These are phyloP conservation scores for Kwoniella heveanensis DNA, from an alignment of 768 basidiomycete species.

Conservation along the genomic window DNA sequence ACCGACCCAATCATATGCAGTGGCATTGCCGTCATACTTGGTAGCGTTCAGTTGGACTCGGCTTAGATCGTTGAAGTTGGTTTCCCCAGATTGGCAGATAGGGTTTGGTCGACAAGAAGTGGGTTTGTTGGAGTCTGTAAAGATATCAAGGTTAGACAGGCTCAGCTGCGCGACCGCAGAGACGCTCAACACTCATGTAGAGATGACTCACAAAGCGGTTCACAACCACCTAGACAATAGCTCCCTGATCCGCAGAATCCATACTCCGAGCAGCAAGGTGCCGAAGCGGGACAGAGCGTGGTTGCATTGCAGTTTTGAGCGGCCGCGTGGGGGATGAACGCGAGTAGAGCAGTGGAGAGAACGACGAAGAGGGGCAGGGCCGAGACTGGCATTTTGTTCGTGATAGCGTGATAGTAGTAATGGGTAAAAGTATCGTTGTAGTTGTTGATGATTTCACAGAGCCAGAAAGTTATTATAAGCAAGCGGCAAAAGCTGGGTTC, in stretches of 20 bases:
- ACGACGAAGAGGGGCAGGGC: conserved; percentile 1
- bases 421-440: too few species aligned
- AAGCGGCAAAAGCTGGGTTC: neutral
- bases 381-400: neutral
- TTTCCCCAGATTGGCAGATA: conserved; percentile 65
- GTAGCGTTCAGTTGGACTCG: conserved; percentile 69
- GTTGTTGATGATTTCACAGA: too few species aligned
- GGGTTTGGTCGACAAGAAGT: conserved; percentile 70
- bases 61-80: conserved; percentile 57
- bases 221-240: conserved; percentile 84
- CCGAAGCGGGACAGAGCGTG: conserved; percentile 29
- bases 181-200: too few species aligned
- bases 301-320: conserved; percentile 40
- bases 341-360: conserved; percentile 6
- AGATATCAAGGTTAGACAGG: neutral
- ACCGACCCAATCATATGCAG: conserved; percentile 61
- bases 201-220: conserved; percentile 62
- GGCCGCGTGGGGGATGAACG: conserved; percentile 11
- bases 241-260: conserved; percentile 62
- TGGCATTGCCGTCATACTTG: conserved; percentile 72
- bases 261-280: conserved; percentile 60
- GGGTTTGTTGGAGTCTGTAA: conserved; percentile 61
- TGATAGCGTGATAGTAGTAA: neutral
- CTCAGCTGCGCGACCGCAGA: too few species aligned
- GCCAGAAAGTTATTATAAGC: too few species aligned